Conservation (phyloP, 495 filamentous ascomycete genomes). For the Penicillium maclennaniae region DNA sequence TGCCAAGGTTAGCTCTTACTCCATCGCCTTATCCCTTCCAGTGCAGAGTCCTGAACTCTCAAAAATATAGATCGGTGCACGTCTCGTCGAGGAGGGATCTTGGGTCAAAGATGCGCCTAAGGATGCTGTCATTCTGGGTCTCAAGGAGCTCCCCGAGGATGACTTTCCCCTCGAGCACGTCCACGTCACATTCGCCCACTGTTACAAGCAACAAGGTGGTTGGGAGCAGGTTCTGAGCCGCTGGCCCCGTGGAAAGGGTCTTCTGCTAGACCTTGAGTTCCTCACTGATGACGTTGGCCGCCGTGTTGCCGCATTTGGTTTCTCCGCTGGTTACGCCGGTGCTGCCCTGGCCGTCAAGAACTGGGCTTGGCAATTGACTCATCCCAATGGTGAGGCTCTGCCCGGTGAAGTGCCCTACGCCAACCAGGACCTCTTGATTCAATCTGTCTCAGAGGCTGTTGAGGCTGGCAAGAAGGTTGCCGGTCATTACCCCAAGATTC, state of each 20-base stretch:
- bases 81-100: conserved; percentile 73
- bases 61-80: conserved; percentile 55
- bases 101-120: conserved; percentile 71
- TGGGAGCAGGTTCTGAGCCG: conserved; percentile 80
- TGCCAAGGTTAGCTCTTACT: conserved; percentile 33
- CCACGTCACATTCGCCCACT: conserved; percentile 80
- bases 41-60: conserved; percentile 1
- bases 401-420: conserved; percentile 69
- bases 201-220: conserved; percentile 82
- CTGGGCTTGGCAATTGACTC: conserved; percentile 83
- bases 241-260: conserved; percentile 78
- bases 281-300: conserved; percentile 73
- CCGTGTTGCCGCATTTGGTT: conserved; percentile 74
- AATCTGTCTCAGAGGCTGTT: conserved; percentile 66
- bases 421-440: conserved; percentile 69
- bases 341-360: conserved; percentile 76
- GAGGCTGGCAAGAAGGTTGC: conserved; percentile 53
- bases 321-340: conserved; percentile 78
- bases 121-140: conserved; percentile 80
- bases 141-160: conserved; percentile 93
- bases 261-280: conserved; percentile 88
- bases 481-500: conserved; percentile 47
- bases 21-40: background rate
- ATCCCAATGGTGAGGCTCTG: conserved; percentile 59
- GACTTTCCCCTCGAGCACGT: conserved; percentile 82